phyloP scores from a whole-genome alignment of 257 asterid genomes.

The Solanum dulcamara region DNA sequence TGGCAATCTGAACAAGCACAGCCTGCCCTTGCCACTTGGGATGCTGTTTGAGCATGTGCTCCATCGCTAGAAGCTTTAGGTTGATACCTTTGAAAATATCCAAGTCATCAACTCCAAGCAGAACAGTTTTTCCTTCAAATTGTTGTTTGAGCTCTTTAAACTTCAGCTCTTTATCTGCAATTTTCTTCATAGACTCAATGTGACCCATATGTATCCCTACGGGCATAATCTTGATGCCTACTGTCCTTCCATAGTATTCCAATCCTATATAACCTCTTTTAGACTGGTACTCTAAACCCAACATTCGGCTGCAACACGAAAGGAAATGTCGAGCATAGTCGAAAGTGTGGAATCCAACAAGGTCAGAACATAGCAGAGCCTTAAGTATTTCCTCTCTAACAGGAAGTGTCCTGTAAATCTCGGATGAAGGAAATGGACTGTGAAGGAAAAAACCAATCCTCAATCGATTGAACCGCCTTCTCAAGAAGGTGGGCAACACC shows the following conservation, averaged over 20 bases:
- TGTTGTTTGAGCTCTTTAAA: slow-evolving; percentile 60
- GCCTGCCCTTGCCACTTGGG: slow-evolving; percentile 78
- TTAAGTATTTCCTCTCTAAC: slow-evolving; percentile 86
- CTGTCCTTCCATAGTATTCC: slow-evolving; percentile 88
- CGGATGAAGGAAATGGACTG: slow-evolving; percentile 90
- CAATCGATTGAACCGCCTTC: slow-evolving; percentile 64
- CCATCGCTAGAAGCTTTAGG: slow-evolving; percentile 81
- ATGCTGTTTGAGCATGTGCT: slow-evolving; percentile 73
- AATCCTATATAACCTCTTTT: slow-evolving; percentile 88
- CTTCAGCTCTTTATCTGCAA: slow-evolving; percentile 55
- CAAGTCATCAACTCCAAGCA: slow-evolving; percentile 89
- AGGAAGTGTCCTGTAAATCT: slow-evolving; percentile 81
- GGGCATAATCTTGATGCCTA: slow-evolving; percentile 90
- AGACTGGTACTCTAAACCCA: slow-evolving; percentile 85
- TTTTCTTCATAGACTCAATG: slow-evolving; percentile 66
- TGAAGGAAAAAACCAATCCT: slow-evolving; percentile 95
- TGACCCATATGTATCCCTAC: slow-evolving; percentile 89
- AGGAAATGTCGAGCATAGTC: slow-evolving; percentile 93
- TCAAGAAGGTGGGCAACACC: slow-evolving; percentile 79
- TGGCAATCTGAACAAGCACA: slow-evolving; percentile 74
- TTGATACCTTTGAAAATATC: slow-evolving; percentile 88
- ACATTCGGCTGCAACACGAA: slow-evolving; percentile 86
- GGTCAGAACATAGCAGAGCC: slow-evolving; percentile 75
- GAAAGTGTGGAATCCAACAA: slow-evolving; percentile 88
- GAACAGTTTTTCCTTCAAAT: slow-evolving; percentile 63